Conservation (phyloP, 2,329 filamentous ascomycete species). For the Xylariaceae sp. region DNA sequence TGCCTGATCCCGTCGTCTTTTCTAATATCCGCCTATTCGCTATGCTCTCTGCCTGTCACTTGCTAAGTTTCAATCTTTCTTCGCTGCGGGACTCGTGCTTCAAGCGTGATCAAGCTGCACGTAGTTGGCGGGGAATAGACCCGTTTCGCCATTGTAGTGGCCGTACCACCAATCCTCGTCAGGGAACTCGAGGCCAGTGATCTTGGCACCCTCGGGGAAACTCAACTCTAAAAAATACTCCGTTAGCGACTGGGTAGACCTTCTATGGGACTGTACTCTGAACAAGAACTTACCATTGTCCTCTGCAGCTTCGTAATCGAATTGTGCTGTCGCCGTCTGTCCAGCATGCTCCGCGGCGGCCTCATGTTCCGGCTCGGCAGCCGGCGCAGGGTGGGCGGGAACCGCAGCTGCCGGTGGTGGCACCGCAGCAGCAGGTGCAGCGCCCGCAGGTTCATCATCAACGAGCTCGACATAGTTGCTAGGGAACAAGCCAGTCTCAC, state of each 20-base stretch:
- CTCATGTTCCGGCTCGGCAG: conserved; percentile 33
- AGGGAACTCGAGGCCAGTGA: conserved; percentile 84
- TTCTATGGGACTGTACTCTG: not conserved
- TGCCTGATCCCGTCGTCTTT: conserved; percentile 14
- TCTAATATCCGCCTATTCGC: conserved; percentile 10
- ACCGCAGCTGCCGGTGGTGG: conserved; percentile 35
- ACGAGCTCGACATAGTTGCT: conserved; percentile 94
- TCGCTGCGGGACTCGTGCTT: conserved; percentile 31
- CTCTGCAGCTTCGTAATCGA: conserved; percentile 95
- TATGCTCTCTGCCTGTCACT: conserved; percentile 14
- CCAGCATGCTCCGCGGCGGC: conserved; percentile 39
- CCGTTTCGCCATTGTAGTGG: conserved; percentile 69
- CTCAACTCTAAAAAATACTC: conserved; percentile 49
- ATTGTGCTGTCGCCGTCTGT: conserved; percentile 75
- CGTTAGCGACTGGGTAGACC: too few relatives aligned
- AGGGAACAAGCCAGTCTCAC: conserved; percentile 87
- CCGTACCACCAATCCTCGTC: conserved; percentile 99
- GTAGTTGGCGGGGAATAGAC: conserved; percentile 77
- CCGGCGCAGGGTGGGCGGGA: conserved; percentile 36
- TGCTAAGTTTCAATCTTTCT: not conserved
- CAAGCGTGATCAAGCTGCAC: conserved; percentile 45
- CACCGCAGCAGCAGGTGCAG: conserved; percentile 31
- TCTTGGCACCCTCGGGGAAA: conserved; percentile 83
- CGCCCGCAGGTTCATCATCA: conserved; percentile 45
- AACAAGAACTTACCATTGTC: conserved; percentile 62